Base-by-base conservation (phyloP, 2,329 filamentous ascomycete species). In the Achaetomium macrosporum region DNA sequence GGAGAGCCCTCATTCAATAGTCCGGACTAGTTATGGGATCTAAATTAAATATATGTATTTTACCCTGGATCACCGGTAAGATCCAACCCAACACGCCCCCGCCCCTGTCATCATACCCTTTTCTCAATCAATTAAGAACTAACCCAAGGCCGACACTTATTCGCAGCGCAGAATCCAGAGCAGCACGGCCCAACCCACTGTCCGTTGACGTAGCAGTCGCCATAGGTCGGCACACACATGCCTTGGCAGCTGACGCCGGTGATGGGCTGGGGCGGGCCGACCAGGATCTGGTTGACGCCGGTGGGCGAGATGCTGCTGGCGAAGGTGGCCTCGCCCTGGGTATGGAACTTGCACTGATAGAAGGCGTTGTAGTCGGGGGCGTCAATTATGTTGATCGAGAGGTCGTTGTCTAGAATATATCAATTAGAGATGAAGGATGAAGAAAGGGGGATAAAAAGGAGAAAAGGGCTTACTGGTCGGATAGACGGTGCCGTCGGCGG, bases 211-310 rank as follows among this genome's bases (percentile, higher is more conserved):
- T 68, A 73, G 59, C 73, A 74, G 20, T 64, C 61, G 19, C 71
- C 62, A 47, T 71, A 73, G 5, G 65, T 70, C 2, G 66, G 56
- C n/a, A 76, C 64, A 58, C 73, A 78, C 3, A 63, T 57, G 49
- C 73, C 72, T 47, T 65, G 57, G 63, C 74, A 76, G 57, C 65
- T 70, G 19, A 77, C 73, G 13, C 65, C 65, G 6, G 63, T 63
- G 47, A 79, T 67, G 4, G 70, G 69, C 61, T 72, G 68, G 4
- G 75, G 73, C 19, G 75, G 74, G 0, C 72, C 71, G 20, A 78
- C 66, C 9, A 69, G 61, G 19, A 78, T 65, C 51, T 73, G 69
- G 57, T 71, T 66, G 15, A 66, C 56, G 10, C 70, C 71, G 2
- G 57, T 50, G 1, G 58, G 36, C 30, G 61, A 63, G 56, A 68